Percentiles rank a stretch among this genome's conserved stretches.
Evolutionary conservation across 768 basidiomycete species (phyloP).

Genomic region (Leccinellum albellum): DNA sequence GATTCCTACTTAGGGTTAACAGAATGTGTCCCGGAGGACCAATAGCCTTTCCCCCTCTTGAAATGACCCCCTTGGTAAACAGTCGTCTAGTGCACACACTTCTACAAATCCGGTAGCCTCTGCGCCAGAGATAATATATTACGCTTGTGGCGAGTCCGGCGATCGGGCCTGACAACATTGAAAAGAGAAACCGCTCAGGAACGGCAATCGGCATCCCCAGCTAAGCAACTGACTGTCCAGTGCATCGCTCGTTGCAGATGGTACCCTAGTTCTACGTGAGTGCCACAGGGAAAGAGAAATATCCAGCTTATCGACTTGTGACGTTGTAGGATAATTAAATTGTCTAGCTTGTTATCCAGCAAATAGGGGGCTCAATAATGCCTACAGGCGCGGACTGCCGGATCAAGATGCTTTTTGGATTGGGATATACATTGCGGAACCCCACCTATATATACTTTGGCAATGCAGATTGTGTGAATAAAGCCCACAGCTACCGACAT

Average conservation of each 20-base stretch:
- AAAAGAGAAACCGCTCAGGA: conserved; percentile 1
- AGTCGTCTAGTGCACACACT: conserved; percentile 33
- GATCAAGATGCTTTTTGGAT: not conserved
- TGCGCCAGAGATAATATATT: conserved; percentile 1
- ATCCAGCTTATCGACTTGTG: not conserved
- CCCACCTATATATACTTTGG: not conserved
- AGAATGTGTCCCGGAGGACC: conserved; percentile 30
- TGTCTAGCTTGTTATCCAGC: not conserved
- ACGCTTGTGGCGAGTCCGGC: conserved; percentile 19
- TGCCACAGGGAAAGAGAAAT: not conserved
- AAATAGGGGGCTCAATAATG: not conserved
- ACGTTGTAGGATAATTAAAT: conserved; percentile 1
- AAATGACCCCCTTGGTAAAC: conserved; percentile 32
- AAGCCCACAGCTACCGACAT: not conserved
- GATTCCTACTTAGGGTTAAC: conserved; percentile 29
- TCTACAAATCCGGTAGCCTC: conserved; percentile 37
- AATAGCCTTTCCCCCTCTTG: conserved; percentile 32
- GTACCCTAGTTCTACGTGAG: not conserved
- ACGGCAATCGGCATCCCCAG: not conserved
- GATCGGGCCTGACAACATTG: conserved; percentile 17
- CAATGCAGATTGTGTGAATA: not conserved
- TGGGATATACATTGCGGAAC: not conserved
- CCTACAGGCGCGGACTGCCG: not conserved
- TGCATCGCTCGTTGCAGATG: not conserved
- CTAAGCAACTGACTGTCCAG: no score